These are phyloP conservation scores for Penicillium egyptiacum DNA, from an alignment of 495 filamentous ascomycete species.

Conservation along the genomic window DNA sequence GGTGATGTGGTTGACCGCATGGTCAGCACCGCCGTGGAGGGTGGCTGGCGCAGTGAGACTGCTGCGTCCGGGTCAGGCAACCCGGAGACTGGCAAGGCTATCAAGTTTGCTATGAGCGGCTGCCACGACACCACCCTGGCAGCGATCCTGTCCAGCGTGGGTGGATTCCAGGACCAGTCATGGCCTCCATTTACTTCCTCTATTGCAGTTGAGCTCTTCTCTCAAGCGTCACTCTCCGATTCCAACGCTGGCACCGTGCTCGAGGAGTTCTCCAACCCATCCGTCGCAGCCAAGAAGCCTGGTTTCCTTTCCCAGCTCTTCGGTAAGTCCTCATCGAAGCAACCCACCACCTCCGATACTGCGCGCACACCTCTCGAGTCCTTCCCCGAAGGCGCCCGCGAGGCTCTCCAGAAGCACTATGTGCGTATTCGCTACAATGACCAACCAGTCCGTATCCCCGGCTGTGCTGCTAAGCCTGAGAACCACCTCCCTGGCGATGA, in stretches of 20 bases:
- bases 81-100: conserved; percentile 51
- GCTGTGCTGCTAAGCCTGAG: conserved; percentile 66
- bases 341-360: conserved; percentile 30
- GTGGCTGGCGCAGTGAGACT: conserved; percentile 54
- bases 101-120: conserved; percentile 74
- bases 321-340: conserved; percentile 22
- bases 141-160: conserved; percentile 72
- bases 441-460: conserved; percentile 72
- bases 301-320: conserved; percentile 36
- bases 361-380: conserved; percentile 36
- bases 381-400: conserved; percentile 35
- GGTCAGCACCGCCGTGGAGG: conserved; percentile 68
- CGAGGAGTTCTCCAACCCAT: conserved; percentile 31
- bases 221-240: conserved; percentile 31
- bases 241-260: conserved; percentile 18
- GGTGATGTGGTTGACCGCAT: conserved; percentile 85
- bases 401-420: conserved; percentile 69
- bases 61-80: conserved; percentile 49
- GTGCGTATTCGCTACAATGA: conserved; percentile 97
- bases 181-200: conserved; percentile 95
- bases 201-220: conserved; percentile 88
- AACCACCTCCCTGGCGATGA: conserved; percentile 89
- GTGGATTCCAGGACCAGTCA: conserved; percentile 66
- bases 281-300: conserved; percentile 24
- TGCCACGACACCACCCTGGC: conserved; percentile 96